These are phyloP conservation scores for Aspergillus quadrilineatus DNA, from an alignment of 2,329 filamentous ascomycete species.

Conservation along the genomic window DNA sequence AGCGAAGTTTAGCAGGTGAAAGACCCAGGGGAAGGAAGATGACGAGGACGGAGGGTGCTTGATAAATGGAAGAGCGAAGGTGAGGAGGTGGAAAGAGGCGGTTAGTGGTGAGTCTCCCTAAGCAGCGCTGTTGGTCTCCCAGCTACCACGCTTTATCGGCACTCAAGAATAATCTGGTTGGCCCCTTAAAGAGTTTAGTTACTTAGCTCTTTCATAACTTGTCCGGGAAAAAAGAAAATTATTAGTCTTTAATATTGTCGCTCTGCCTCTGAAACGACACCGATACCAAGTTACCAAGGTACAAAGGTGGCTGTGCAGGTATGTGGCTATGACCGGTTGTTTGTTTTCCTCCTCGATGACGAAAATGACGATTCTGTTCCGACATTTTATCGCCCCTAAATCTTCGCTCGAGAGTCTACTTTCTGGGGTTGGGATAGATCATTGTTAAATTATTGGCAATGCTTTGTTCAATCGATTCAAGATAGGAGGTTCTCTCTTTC, in stretches of 20 bases:
- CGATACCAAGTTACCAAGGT: not conserved
- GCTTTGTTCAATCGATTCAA: no score
- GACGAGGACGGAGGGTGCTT: slow-evolving; percentile 23
- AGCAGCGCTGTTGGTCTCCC: slow-evolving; percentile 30
- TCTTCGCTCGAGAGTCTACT: not conserved
- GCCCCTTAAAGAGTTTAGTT: slow-evolving; percentile 9
- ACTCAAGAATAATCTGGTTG: slow-evolving; percentile 12
- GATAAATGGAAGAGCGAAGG: slow-evolving; percentile 18
- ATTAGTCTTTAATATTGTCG: slow-evolving; percentile 5
- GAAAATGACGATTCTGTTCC: slow-evolving; percentile 1
- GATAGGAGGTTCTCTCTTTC: not conserved
- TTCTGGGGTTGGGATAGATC: not conserved
- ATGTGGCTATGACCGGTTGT: slow-evolving; percentile 6
- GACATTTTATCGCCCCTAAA: not conserved
- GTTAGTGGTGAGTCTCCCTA: slow-evolving; percentile 11
- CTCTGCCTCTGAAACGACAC: slow-evolving; percentile 11
- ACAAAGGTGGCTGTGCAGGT: slow-evolving; percentile 8
- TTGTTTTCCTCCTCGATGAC: slow-evolving; percentile 4
- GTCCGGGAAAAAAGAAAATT: slow-evolving; percentile 8
- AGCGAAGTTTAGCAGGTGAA: slow-evolving; percentile 5
- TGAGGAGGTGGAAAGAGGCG: slow-evolving; percentile 14
- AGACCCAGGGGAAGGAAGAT: slow-evolving; percentile 18
- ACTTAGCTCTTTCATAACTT: slow-evolving; percentile 10
- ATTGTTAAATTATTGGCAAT: not conserved
- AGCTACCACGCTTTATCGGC: slow-evolving; percentile 19